These are phyloP conservation scores for Phytophthora sp. DNA, from an alignment of 352 stramenopile genomes.

Conservation along the genomic window DNA sequence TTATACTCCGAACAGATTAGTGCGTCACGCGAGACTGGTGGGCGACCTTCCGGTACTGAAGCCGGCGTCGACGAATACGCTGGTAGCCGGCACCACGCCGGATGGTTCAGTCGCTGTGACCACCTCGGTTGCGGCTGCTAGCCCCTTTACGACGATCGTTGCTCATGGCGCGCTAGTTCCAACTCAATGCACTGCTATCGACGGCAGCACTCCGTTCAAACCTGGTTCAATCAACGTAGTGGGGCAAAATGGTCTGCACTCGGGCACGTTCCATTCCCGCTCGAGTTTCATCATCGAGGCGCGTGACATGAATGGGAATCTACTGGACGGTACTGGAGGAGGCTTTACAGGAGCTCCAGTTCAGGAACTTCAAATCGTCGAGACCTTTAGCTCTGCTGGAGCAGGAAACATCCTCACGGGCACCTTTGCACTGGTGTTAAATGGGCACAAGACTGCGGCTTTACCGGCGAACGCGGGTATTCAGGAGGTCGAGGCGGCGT, in stretches of 20 bases:
- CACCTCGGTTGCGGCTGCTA: slow-evolving; percentile 48
- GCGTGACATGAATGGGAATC: slow-evolving; percentile 91
- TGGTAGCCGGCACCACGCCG: slow-evolving; percentile 45
- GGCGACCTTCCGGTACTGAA: slow-evolving; percentile 53
- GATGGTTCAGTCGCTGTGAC: slow-evolving; percentile 22
- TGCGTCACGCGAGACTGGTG: slow-evolving; percentile 55
- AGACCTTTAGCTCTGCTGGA: slow-evolving; percentile 63
- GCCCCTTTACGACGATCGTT: slow-evolving; percentile 60
- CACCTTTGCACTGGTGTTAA: slow-evolving; percentile 80
- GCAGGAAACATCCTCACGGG: slow-evolving; percentile 55
- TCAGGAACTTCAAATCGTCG: slow-evolving; percentile 92
- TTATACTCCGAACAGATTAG: slow-evolving; percentile 54
- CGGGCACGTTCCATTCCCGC: slow-evolving; percentile 65
- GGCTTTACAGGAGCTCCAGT: slow-evolving; percentile 57
- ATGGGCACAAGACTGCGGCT: slow-evolving; percentile 59
- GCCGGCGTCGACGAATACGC: slow-evolving; percentile 29
- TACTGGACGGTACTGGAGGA: slow-evolving; percentile 85
- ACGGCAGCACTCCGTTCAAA: slow-evolving; percentile 61
- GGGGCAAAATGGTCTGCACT: slow-evolving; percentile 65
- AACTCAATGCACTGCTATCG: slow-evolving; percentile 69
- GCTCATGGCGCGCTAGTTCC: slow-evolving; percentile 68
- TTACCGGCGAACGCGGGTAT: slow-evolving; percentile 81
- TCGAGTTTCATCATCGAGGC: slow-evolving; percentile 93
- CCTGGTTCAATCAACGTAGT: slow-evolving; percentile 65
- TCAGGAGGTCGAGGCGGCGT: slow-evolving; percentile 69